Conservation (phyloP, 352 stramenopile genomes). For the Globisporangium canariense region DNA sequence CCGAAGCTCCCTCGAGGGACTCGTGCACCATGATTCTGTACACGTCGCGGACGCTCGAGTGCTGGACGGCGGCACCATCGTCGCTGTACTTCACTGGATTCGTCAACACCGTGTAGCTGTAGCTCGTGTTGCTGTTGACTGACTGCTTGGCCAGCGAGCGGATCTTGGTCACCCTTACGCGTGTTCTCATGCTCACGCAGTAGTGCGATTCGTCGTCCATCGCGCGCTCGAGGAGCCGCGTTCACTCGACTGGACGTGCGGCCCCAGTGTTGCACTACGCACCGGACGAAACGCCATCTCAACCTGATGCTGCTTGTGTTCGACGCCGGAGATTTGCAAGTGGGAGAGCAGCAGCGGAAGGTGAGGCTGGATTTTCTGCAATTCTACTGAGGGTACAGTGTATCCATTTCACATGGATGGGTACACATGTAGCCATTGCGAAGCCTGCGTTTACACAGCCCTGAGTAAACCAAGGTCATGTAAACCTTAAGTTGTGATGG, state of each 20-base stretch:
- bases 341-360: too few species aligned
- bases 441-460: too few species aligned
- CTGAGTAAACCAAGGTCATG: too few species aligned
- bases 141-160: not conserved
- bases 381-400: not conserved
- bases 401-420: not conserved
- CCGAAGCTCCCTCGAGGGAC: not conserved
- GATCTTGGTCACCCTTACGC: not conserved
- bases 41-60: not conserved
- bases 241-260: not conserved
- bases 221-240: not conserved
- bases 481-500: too few species aligned
- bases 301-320: too few species aligned
- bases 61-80: not conserved
- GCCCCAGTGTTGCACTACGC: too few species aligned
- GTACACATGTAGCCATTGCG: not conserved
- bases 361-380: too few species aligned
- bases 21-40: not conserved
- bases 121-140: not conserved
- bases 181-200: not conserved
- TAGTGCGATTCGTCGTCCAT: not conserved
- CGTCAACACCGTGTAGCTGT: not conserved
- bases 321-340: too few species aligned
- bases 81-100: not conserved
- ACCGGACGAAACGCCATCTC: too few species aligned